These are phyloP conservation scores for Clathrus columnatus DNA, from an alignment of 768 basidiomycete species.

Conservation along the genomic window DNA sequence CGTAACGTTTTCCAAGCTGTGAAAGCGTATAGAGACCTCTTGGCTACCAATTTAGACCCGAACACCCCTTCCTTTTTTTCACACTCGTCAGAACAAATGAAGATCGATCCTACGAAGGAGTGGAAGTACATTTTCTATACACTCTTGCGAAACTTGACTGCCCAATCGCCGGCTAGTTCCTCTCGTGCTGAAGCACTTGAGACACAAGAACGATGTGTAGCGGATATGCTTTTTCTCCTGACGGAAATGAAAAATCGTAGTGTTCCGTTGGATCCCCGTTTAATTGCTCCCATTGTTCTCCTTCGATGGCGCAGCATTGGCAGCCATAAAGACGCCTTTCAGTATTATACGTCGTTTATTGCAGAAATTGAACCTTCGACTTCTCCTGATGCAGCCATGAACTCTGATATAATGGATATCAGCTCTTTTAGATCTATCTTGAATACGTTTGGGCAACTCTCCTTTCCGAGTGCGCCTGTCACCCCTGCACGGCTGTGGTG, in stretches of 20 bases:
- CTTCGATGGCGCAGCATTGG: neutral
- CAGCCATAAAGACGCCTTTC: constrained; percentile 5
- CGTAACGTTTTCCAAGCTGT: constrained; percentile 45
- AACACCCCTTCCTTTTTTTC: neutral
- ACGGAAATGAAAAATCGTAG: constrained; percentile 5
- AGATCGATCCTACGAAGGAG: neutral
- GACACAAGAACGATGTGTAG: neutral
- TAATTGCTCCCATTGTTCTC: neutral
- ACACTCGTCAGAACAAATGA: neutral
- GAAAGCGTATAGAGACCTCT: constrained; percentile 41
- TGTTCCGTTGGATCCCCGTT: neutral
- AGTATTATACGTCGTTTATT: neutral
- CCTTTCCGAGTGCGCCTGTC: constrained; percentile 36
- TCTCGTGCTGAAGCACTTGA: neutral
- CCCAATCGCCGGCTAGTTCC: neutral
- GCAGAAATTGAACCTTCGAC: neutral
- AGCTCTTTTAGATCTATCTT: constrained; percentile 57
- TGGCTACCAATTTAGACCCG: constrained; percentile 10
- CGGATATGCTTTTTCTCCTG: neutral
- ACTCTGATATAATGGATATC: neutral
- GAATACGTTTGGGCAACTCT: constrained; percentile 50
- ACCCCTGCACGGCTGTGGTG: constrained; percentile 52
- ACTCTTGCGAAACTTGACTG: constrained; percentile 23
- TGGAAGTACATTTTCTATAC: constrained; percentile 34
- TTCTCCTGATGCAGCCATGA: neutral